Base-by-base conservation (phyloP, 78 protist species). In the Parvularia atlantis region DNA sequence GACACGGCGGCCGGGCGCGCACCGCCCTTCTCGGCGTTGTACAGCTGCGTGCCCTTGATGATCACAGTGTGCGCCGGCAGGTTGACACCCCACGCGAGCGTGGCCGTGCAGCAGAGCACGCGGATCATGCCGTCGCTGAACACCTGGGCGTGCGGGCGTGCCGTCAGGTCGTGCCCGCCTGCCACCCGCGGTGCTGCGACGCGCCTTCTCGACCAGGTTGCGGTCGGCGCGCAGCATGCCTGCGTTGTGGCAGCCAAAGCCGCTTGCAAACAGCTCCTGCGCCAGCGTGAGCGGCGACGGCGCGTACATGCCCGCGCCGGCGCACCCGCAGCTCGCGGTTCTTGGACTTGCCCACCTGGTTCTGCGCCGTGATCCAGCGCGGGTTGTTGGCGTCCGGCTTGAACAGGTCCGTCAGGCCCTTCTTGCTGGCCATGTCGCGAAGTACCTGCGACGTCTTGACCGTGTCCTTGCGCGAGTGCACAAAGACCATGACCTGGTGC, bases 1-100 rank as follows among this genome's bases (percentile, higher is more conserved):
- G 44, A n/a, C n/a, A n/a, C n/a, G n/a, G n/a, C n/a, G n/a, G n/a
- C n/a, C n/a, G n/a, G n/a, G n/a, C n/a, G n/a, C n/a, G n/a, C n/a
- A n/a, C 31, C 4, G 16, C 71, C 75, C 53, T 19, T 7, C 44
- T 69, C 41, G 60, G 84, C 62, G 44, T 89, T 75, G 69, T 91
- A 91, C 40, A 89, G 24, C 41, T 95, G 82, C 19, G 98, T 95
- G 31, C 99, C 99, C 67, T 85, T 88, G 77, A 96, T 95, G 40
- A 96, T 75, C 41, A 96, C 99, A 0, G 94, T 82, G 60, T 91
- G 97, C 2, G 98, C 97, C 9, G 99, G 99, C 26, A 96, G 71
- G 80, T 96, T 96, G 63, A 96, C 98, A 50, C 99, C 99, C 99
- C 99, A 96, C 19, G 99, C 98, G 1, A 96, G 71, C 0, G 99